Evolutionary conservation across 306 rosid species (phyloP), one percentile per base, ranked within the genome.

Genomic region (Gleditsia sinensis): DNA sequence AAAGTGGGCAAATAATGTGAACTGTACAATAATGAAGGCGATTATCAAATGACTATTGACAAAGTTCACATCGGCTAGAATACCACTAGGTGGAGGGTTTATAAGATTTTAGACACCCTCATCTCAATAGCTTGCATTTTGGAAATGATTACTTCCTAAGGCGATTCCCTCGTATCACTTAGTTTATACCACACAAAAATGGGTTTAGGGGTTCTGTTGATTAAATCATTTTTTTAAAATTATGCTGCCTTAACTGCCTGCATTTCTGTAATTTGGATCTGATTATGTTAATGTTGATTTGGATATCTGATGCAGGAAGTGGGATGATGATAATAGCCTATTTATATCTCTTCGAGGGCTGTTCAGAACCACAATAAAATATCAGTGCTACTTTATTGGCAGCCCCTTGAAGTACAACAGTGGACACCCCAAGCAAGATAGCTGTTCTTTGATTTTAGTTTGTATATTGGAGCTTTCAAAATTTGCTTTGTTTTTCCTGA

Each of bases 301-400:
- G 51, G 39, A 69, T 50, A 23, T 57, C 39, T 69, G 75, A 48
- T 43, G 82, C 87, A 76, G 80, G 76, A 42, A 30, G 19, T 60
- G 61, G 37, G 56, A 37, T n/a, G 17, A 51, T 61, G 43, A 59
- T 34, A 17, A 39, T 42, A 33, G 1, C 51, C 6, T 32, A 34
- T 57, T 70, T 20, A 5, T 40, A 51, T 34, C 32, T 54, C 67
- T 21, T 39, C 23, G 20, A n/a, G 42, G 28, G 33, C 4, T 34
- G 24, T 12, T 53, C 64, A 23, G 66, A 42, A 50, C 7, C 63
- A 72, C 48, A 49, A 9, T 30, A 32, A n/a, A n/a, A 25, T 4
- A n/a, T 14, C 4, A 46, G 21, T 10, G 57, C 23, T 45, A 10
- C 17, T n/a, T 16, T 66, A 25, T 27, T 3, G 2, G 71, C 40